Evolutionary conservation across 345 rosid genomes (phyloP).

Genomic region (Pistacia integerrima): DNA sequence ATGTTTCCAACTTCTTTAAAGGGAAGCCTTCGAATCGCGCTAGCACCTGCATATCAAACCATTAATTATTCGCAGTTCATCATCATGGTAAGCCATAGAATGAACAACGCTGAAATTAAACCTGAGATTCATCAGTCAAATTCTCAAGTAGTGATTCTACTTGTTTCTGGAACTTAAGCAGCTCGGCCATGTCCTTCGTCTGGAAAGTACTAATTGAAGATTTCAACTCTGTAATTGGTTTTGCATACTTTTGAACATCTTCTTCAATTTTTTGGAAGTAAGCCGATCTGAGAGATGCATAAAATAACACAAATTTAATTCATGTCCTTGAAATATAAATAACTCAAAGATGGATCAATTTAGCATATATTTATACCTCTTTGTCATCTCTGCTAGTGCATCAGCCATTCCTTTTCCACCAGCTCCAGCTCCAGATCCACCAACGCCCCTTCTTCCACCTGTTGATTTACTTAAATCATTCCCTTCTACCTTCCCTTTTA

Average conservation of each 20-base stretch:
- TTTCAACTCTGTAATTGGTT: constrained; percentile 57
- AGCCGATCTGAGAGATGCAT: constrained; percentile 58
- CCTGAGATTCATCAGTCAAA: constrained; percentile 92
- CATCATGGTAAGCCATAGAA: neutral
- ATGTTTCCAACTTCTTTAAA: constrained; percentile 77
- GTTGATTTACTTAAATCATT: constrained; percentile 39
- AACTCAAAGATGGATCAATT: neutral
- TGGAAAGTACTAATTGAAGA: constrained; percentile 55
- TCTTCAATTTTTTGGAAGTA: constrained; percentile 89
- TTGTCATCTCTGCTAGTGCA: constrained; percentile 93
- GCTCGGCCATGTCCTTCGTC: constrained; percentile 77
- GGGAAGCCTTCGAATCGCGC: constrained; percentile 92
- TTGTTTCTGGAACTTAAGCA: constrained; percentile 65
- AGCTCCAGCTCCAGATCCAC: constrained; percentile 7
- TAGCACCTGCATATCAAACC: constrained; percentile 55
- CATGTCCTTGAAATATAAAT: neutral
- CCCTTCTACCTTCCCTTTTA: constrained; percentile 83
- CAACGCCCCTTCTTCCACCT: constrained; percentile 36
- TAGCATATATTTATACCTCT: constrained; percentile 40
- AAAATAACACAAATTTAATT: neutral
- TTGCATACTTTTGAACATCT: constrained; percentile 67
- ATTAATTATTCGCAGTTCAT: neutral
- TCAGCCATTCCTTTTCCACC: constrained; percentile 97
- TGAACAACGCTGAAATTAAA: constrained; percentile 10
- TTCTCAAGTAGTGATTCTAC: constrained; percentile 85